These are phyloP conservation scores for Colletotrichum godetiae DNA, from an alignment of 2,329 filamentous ascomycete genomes.

Conservation along the genomic window DNA sequence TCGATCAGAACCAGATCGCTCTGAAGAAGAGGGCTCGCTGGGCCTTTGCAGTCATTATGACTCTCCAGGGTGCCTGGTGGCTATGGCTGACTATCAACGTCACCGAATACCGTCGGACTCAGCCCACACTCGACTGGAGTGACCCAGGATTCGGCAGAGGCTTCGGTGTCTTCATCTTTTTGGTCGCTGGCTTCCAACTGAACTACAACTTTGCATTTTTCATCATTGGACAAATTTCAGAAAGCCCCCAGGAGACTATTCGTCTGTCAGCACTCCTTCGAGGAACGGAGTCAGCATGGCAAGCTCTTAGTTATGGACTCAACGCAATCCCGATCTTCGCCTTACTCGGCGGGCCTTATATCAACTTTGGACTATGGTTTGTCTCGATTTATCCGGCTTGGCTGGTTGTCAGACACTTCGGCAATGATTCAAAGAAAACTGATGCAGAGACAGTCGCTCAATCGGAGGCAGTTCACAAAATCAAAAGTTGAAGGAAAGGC, in stretches of 20 bases:
- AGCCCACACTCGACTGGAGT: slow-evolving; percentile 63
- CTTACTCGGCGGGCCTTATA: slow-evolving; percentile 70
- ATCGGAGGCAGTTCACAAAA: neutral
- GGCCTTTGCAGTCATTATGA: slow-evolving; percentile 62
- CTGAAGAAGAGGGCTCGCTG: slow-evolving; percentile 63
- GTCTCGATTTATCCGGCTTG: slow-evolving; percentile 70
- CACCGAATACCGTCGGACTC: slow-evolving; percentile 64
- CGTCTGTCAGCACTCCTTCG: slow-evolving; percentile 72
- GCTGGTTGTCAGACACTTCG: slow-evolving; percentile 56
- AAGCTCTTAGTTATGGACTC: slow-evolving; percentile 76
- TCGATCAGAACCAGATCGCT: slow-evolving; percentile 64
- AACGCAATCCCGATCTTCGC: slow-evolving; percentile 70
- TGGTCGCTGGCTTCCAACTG: slow-evolving; percentile 75
- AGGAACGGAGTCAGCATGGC: slow-evolving; percentile 75
- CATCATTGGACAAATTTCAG: slow-evolving; percentile 71
- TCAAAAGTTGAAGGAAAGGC: neutral
- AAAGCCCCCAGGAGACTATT: slow-evolving; percentile 69
- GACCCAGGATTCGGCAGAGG: slow-evolving; percentile 55
- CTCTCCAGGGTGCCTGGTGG: slow-evolving; percentile 75
- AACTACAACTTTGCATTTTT: slow-evolving; percentile 80
- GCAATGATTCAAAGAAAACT: neutral
- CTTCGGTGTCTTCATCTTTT: slow-evolving; percentile 66
- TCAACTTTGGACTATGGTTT: slow-evolving; percentile 76
- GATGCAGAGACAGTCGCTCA: slow-evolving; percentile 10
- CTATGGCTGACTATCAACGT: slow-evolving; percentile 74